Percentiles rank a stretch among this genome's conserved stretches.
Conservation (phyloP, 495 filamentous ascomycete genomes). For the Niebla homalea region DNA sequence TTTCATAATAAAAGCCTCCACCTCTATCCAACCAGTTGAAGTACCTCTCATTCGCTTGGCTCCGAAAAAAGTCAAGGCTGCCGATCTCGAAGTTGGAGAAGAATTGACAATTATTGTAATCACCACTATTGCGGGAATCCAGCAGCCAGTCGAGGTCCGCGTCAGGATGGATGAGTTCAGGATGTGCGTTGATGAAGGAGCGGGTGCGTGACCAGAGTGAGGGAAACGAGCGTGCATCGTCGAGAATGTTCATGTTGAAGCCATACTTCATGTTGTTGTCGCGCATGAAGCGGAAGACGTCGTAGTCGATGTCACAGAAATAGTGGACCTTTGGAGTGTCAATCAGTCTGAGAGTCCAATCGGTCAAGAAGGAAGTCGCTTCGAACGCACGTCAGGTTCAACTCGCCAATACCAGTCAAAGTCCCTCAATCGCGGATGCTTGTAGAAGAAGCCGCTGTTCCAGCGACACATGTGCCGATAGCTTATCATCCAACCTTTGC, state of each 20-base stretch:
- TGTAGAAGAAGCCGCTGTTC: conserved; percentile 80
- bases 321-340: conserved; percentile 8
- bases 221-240: conserved; percentile 37
- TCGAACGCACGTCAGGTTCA: conserved; percentile 50
- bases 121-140: conserved; percentile 22
- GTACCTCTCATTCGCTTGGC: conserved; percentile 40
- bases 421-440: conserved; percentile 62
- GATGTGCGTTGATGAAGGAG: conserved; percentile 32
- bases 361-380: background rate
- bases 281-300: conserved; percentile 78
- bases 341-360: background rate
- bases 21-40: conserved; percentile 43
- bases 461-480: conserved; percentile 80
- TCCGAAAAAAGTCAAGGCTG: conserved; percentile 45
- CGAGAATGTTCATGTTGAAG: conserved; percentile 42
- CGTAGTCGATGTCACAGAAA: conserved; percentile 75
- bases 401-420: conserved; percentile 79
- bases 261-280: conserved; percentile 81
- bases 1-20: conserved; percentile 50
- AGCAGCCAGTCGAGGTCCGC: conserved; percentile 39
- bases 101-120: conserved; percentile 41
- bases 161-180: conserved; percentile 34
- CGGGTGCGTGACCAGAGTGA: conserved; percentile 35
- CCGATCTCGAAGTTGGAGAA: conserved; percentile 55
- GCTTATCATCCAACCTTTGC: conserved; percentile 40